These are phyloP conservation scores for Blastocrithidia nonstop DNA, from an alignment of 208 protist species.

Conservation along the genomic window DNA sequence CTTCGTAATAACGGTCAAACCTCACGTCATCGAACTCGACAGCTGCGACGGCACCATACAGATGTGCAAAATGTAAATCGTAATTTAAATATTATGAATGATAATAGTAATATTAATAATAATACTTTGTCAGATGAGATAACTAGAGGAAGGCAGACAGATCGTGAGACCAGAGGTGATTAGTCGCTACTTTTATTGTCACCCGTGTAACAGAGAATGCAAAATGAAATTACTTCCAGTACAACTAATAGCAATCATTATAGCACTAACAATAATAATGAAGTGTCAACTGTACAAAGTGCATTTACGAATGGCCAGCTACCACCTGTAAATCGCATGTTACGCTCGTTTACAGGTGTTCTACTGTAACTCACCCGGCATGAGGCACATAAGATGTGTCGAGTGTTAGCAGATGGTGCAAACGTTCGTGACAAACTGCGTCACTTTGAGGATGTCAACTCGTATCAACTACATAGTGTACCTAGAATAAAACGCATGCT, in stretches of 20 bases:
- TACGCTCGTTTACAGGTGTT: conserved; percentile 30
- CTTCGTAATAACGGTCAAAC: conserved; percentile 52
- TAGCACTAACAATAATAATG: background rate
- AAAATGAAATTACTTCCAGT: too few relatives aligned
- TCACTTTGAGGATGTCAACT: conserved; percentile 13
- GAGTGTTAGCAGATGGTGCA: conserved; percentile 20
- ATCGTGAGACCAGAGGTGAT: too few relatives aligned
- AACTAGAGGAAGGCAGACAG: too few relatives aligned
- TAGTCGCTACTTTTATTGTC: too few relatives aligned
- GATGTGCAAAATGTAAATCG: too few relatives aligned
- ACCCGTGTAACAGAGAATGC: too few relatives aligned
- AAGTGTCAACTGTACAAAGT: background rate
- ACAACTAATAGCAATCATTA: background rate
- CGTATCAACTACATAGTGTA: conserved; percentile 2
- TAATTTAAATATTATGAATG: too few relatives aligned
- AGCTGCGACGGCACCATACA: too few relatives aligned
- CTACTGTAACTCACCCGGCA: conserved; percentile 47
- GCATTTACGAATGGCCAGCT: conserved; percentile 7
- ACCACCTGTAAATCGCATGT: conserved; percentile 33
- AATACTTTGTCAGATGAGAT: too few relatives aligned
- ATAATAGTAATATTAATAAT: too few relatives aligned
- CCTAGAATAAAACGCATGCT: background rate
- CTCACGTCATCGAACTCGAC: conserved; percentile 14
- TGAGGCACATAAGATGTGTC: conserved; percentile 32
- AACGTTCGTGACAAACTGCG: conserved; percentile 44